Evolutionary conservation across 1,284 basidiomycete species (phyloP), one percentile per base, ranked within the genome.

Genomic region (Gymnopus androsaceus): DNA sequence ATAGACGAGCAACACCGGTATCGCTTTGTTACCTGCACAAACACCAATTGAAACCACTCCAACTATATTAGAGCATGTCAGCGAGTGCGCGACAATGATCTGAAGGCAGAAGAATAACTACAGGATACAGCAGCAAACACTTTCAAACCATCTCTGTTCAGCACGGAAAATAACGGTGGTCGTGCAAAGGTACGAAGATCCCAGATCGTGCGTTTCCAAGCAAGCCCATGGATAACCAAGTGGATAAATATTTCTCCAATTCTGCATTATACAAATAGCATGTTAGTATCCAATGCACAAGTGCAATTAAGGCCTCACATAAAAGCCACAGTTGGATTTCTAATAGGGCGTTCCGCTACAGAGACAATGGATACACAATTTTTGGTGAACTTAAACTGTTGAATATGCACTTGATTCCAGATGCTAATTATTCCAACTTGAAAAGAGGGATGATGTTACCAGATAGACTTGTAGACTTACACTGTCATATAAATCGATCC

Each of bases 141-240:
- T 34, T 12, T 44, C 28, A 52, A 23, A 33, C 50, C 19, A 21
- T 52, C 50, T 52, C 21, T 36, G n/a, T 44, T 42, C 31, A 52
- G 9, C 17, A 52, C 50, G 23, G 50, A 52, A 21, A 44, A 21
- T n/a, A 52, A 34, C 27, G 19, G 23, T 11, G 49, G 27, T 4
- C 25, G 14, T 14, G 49, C 15, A 27, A 38, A 28, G 14, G 28
- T 23, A 17, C 50, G 37, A 41, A 52, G 31, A 31, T 52, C 50
- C 50, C 50, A 52, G 14, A 42, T 41, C 1, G 41, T 42, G 4
- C 50, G 50, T 41, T 52, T 52, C 38, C 27, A 42, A 41, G 38
- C 17, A 3, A 52, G 28, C 5, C 28, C 41, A 25, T 42, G 50
- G 12, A 42, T 31, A 9, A 33, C 14, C 4, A 44, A 14, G n/a